Evolutionary conservation across 257 asterid species (phyloP), one percentile per base, ranked within the genome.

Genomic region (Anisodus acutangulus): DNA sequence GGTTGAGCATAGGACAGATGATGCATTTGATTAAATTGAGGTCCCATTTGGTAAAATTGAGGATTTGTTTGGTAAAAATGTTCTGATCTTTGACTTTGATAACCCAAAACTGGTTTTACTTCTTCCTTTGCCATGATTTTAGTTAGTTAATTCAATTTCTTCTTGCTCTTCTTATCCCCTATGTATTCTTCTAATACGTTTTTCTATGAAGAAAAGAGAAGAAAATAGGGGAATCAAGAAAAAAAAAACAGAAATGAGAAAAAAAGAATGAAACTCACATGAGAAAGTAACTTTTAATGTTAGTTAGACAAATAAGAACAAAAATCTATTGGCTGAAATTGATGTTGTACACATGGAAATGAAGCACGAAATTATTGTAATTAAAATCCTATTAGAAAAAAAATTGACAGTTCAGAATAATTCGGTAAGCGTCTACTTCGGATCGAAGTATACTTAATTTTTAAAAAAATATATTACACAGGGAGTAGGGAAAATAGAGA

Each of bases 91-190:
- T 43, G 39, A 71, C 35, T 31, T 31, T 0, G 35, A 31, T 71
- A 71, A n/a, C 39, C 80, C 39, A 71, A 74, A 49, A 49, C 60
- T 47, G 80, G 62, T 74, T 49, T 74, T 49, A 19, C 80, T 49
- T 49, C 80, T 19, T 74, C 43, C 37, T 74, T 74, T 49, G 1
- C 80, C 80, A 74, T 74, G 35, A 31, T 31, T 31, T 31, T 31
- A 1, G 35, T 31, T 31, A 31, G 35, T 31, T 31, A 31, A 31
- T 31, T 31, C 35, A 31, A 31, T 31, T 31, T 31, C 35, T 31
- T 1, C 35, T 31, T 43, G 39, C 16, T 2, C 2, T 64, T 2
- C 35, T 31, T 31, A 66, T 45, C 16, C 59, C 57, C 79, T 71
- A 45, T 45, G 16, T 10, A 66, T n/a, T 4, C 13, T n/a, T 71